A percentile compares a stretch with the other conserved stretches of the same genome.
These are phyloP conservation scores for Tolypocladium sp. DNA, from an alignment of 2,329 filamentous ascomycete genomes.

Conservation along the genomic window DNA sequence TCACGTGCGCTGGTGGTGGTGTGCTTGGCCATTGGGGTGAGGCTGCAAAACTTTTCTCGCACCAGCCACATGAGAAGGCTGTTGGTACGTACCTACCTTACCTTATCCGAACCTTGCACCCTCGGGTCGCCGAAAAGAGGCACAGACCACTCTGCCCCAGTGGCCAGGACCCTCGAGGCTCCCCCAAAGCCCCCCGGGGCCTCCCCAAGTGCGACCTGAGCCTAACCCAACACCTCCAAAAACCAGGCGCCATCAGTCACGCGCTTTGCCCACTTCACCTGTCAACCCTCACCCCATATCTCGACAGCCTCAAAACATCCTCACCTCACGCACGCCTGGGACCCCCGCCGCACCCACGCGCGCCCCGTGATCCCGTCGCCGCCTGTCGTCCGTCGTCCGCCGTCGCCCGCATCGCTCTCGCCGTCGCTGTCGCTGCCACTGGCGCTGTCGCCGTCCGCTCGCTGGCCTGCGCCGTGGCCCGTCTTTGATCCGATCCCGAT, in stretches of 20 bases:
- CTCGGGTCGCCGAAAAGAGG: not conserved
- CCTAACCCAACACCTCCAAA: conserved; percentile 17
- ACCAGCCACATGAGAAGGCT: not conserved
- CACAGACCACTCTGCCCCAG: not conserved
- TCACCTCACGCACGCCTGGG: not conserved
- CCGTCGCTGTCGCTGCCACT: not conserved
- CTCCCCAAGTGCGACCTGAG: conserved; percentile 1
- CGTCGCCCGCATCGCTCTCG: not conserved
- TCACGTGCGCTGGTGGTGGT: not conserved
- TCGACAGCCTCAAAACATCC: not conserved
- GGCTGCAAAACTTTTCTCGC: not conserved
- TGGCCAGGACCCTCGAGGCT: not conserved
- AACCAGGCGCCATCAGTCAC: conserved; percentile 21
- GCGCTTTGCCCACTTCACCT: conserved; percentile 25
- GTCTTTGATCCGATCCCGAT: conserved; percentile 4
- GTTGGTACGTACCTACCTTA: not conserved
- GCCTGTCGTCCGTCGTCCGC: not conserved
- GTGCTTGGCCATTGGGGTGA: not conserved
- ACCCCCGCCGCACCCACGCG: not conserved
- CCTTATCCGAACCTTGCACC: not conserved
- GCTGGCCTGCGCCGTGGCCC: not conserved
- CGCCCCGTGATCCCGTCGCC: not conserved
- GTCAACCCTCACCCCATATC: not conserved
- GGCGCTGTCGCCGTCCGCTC: not conserved
- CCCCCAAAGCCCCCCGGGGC: not conserved